These are phyloP conservation scores for Phytophthora constricta DNA, from an alignment of 352 stramenopile species.

Conservation along the genomic window DNA sequence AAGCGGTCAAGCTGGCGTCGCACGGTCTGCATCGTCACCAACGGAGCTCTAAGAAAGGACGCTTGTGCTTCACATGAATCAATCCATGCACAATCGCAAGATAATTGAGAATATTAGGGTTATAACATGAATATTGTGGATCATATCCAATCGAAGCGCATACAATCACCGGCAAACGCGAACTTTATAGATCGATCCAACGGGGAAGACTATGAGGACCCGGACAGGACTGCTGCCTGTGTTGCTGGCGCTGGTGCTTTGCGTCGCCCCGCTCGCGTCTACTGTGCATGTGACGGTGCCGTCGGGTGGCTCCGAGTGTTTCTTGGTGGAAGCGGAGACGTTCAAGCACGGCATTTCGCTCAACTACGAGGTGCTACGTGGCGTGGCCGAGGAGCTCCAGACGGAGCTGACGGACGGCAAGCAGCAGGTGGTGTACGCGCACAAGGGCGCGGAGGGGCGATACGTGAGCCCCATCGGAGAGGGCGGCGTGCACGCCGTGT, in stretches of 20 bases:
- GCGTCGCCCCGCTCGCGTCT: slow-evolving; percentile 2
- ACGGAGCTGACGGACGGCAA: slow-evolving; percentile 71
- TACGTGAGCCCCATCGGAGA: slow-evolving; percentile 66
- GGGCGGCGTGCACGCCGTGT: slow-evolving; percentile 67
- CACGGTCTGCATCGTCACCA: slow-evolving; percentile 53
- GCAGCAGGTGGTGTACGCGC: slow-evolving; percentile 60
- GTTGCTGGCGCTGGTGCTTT: slow-evolving; percentile 25
- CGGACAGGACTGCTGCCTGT: slow-evolving; percentile 13
- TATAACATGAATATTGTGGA: no score
- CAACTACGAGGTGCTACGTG: slow-evolving; percentile 84
- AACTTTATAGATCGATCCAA: no score
- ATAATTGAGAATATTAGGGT: neutral
- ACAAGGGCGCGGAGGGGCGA: slow-evolving; percentile 57
- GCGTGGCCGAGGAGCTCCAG: slow-evolving; percentile 74
- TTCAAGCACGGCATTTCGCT: slow-evolving; percentile 88
- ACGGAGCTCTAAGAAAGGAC: no score
- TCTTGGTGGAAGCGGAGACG: slow-evolving; percentile 68
- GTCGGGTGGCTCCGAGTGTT: slow-evolving; percentile 62
- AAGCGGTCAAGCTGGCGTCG: slow-evolving; percentile 83
- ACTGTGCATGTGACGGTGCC: slow-evolving; percentile 64
- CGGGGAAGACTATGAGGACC: neutral
- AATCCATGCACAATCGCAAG: no score
- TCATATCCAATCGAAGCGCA: no score
- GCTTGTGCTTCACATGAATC: no score
- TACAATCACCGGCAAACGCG: no score